These are phyloP conservation scores for Lactifluus hygrophoroides DNA, from an alignment of 768 basidiomycete genomes.

Conservation along the genomic window DNA sequence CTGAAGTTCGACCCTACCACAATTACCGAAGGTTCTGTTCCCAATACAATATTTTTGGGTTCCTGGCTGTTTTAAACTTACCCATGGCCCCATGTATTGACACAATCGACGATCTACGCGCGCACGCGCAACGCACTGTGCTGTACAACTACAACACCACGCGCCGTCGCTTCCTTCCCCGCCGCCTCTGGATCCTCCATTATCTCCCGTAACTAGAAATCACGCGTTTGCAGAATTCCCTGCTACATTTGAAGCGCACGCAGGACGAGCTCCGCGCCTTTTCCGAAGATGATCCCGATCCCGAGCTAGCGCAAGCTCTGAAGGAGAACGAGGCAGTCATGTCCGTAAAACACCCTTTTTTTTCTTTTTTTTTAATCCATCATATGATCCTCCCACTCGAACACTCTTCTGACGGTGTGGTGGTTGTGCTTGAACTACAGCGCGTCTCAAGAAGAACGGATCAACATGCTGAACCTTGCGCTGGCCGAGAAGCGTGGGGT, in stretches of 20 bases:
- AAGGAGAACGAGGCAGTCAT: conserved; percentile 70
- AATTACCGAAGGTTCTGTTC: conserved; percentile 56
- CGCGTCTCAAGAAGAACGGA: conserved; percentile 70
- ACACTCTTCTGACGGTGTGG: background rate
- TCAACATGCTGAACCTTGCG: conserved; percentile 56
- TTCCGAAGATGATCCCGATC: conserved; percentile 35
- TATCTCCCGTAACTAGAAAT: too few species aligned
- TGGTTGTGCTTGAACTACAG: conserved; percentile 29
- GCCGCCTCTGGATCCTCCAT: too few species aligned
- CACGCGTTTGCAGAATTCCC: conserved; percentile 61
- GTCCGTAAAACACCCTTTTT: conserved; percentile 30
- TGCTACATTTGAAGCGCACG: conserved; percentile 52
- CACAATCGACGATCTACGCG: too few species aligned
- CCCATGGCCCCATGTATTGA: background rate
- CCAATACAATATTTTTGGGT: background rate
- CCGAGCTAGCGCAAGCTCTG: conserved; percentile 49
- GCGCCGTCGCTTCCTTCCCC: too few species aligned
- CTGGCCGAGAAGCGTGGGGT: conserved; percentile 50
- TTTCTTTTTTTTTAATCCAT: background rate
- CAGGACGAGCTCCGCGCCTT: conserved; percentile 48
- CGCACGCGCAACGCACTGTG: too few species aligned
- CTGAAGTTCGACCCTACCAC: conserved; percentile 52
- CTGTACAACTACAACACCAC: too few species aligned
- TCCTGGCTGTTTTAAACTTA: background rate
- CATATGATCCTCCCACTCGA: too few species aligned